Evolutionary conservation across 257 asterid species (phyloP).

Genomic region (Solanum bulbocastanum): DNA sequence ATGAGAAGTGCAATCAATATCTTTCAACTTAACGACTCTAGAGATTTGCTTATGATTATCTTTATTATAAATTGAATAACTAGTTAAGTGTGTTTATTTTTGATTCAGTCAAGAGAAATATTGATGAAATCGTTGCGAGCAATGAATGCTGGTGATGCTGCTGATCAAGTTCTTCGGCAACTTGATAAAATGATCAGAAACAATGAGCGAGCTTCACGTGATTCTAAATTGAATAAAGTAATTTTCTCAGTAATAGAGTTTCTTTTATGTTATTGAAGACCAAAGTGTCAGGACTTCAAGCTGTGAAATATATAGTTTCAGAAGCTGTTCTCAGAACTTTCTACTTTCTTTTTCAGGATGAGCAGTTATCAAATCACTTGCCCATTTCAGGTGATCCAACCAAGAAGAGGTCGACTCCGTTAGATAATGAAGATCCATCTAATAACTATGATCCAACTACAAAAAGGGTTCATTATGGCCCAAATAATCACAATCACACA

Average conservation of each 20-base stretch:
- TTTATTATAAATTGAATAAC: background rate
- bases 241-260: background rate
- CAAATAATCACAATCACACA: constrained; percentile 17
- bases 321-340: constrained; percentile 7
- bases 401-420: constrained; percentile 54
- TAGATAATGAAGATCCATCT: constrained; percentile 51
- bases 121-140: constrained; percentile 72
- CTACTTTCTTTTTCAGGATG: constrained; percentile 45
- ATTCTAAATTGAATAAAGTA: constrained; percentile 69
- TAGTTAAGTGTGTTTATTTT: background rate
- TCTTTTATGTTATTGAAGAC: background rate
- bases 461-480: constrained; percentile 57
- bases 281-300: background rate
- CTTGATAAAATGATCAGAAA: constrained; percentile 74
- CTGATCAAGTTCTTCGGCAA: constrained; percentile 90
- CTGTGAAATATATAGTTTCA: background rate
- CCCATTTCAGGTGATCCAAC: constrained; percentile 45
- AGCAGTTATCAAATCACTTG: constrained; percentile 38
- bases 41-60: background rate
- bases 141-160: constrained; percentile 98
- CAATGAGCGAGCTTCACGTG: constrained; percentile 78
- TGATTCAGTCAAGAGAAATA: constrained; percentile 72
- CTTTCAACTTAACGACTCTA: background rate
- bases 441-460: constrained; percentile 28
- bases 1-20: background rate